phyloP scores from a whole-genome alignment of 2,329 filamentous ascomycete species.

The Sporothrix inflata region DNA sequence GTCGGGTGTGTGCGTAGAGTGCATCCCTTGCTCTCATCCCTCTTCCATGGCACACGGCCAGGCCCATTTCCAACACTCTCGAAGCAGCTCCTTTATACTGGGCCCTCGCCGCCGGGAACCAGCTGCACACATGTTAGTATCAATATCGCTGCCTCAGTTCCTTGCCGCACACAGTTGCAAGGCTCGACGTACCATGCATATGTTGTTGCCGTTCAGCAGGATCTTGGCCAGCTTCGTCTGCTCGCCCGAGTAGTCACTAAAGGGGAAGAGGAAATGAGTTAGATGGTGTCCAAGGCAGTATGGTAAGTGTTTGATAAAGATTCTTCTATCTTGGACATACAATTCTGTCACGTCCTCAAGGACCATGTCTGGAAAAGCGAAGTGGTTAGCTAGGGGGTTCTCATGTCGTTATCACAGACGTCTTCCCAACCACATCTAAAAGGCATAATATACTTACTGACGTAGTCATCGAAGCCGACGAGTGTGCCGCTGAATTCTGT shows the following conservation, averaged over 20 bases:
- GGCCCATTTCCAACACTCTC: background rate
- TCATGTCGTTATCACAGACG: background rate
- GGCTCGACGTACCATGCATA: constrained; percentile 82
- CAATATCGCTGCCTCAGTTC: too few relatives aligned
- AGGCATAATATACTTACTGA: constrained; percentile 73
- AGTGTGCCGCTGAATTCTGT: constrained; percentile 94
- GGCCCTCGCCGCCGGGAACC: constrained; percentile 77
- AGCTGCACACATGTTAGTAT: constrained; percentile 54
- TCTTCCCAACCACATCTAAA: background rate
- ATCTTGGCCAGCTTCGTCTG: constrained; percentile 93
- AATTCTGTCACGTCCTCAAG: constrained; percentile 96
- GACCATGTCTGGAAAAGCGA: constrained; percentile 78
- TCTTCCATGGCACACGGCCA: too few relatives aligned
- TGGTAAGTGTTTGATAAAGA: background rate
- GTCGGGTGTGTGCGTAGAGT: too few relatives aligned
- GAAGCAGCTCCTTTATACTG: constrained; percentile 42
- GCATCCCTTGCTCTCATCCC: background rate
- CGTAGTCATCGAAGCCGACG: constrained; percentile 97
- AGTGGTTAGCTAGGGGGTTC: constrained; percentile 28
- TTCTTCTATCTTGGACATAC: constrained; percentile 55
- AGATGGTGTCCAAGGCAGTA: too few relatives aligned
- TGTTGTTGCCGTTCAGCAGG: constrained; percentile 94
- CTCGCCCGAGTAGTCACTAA: constrained; percentile 85
- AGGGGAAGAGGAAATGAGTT: background rate
- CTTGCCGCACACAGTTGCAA: too few relatives aligned